phyloP scores from a whole-genome alignment of 2,329 filamentous ascomycete genomes.

The Aspergillus sp. region DNA sequence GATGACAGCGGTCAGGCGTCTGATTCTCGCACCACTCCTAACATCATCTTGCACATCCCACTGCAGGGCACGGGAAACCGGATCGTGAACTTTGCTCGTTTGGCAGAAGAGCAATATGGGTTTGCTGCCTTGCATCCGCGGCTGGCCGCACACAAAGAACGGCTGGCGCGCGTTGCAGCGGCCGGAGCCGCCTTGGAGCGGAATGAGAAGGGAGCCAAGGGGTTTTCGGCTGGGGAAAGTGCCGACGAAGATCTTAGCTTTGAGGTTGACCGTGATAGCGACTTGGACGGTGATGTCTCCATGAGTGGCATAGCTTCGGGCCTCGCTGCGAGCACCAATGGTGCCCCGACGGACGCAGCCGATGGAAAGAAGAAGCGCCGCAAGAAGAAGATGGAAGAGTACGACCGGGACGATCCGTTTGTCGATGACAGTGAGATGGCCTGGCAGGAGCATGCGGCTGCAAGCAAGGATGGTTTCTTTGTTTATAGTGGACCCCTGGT shows the following conservation, averaged over 20 bases:
- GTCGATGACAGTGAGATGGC: slow-evolving; percentile 89
- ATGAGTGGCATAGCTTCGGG: slow-evolving; percentile 38
- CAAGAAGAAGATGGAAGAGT: slow-evolving; percentile 65
- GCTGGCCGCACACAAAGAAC: slow-evolving; percentile 80
- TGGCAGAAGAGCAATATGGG: slow-evolving; percentile 90
- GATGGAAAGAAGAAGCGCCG: slow-evolving; percentile 68
- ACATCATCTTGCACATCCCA: slow-evolving; percentile 78
- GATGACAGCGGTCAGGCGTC: slow-evolving; percentile 42
- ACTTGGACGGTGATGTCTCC: slow-evolving; percentile 44
- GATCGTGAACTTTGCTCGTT: slow-evolving; percentile 89
- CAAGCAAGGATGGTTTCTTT: slow-evolving; percentile 94
- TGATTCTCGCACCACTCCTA: slow-evolving; percentile 53
- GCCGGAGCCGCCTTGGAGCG: slow-evolving; percentile 82
- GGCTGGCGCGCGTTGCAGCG: slow-evolving; percentile 80
- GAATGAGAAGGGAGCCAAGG: slow-evolving; percentile 63
- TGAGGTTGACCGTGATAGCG: slow-evolving; percentile 72
- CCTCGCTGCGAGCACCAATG: slow-evolving; percentile 50
- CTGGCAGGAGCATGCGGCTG: slow-evolving; percentile 93
- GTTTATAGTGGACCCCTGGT: slow-evolving; percentile 92
- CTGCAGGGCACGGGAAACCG: slow-evolving; percentile 80
- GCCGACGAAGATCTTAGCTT: slow-evolving; percentile 74
- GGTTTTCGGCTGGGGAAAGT: slow-evolving; percentile 68
- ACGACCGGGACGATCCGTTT: slow-evolving; percentile 64
- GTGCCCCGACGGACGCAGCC: slow-evolving; percentile 47
- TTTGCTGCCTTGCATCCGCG: slow-evolving; percentile 92